Evolutionary conservation across 345 rosid genomes (phyloP).

Genomic region (Eucalyptus brandiana): DNA sequence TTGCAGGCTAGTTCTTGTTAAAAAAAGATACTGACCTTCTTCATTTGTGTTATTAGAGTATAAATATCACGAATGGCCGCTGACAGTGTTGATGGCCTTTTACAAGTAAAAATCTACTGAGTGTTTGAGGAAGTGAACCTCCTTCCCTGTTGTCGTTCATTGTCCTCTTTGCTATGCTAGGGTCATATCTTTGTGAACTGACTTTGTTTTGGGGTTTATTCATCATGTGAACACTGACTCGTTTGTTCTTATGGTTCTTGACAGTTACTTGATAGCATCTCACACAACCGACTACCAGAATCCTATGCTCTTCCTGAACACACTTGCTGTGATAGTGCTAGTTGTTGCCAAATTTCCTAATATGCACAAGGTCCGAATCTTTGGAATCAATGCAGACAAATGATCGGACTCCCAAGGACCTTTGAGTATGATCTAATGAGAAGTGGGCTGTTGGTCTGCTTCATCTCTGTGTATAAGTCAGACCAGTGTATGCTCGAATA

Average conservation of each 20-base stretch:
- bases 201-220: background rate
- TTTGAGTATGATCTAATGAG: background rate
- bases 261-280: slow-evolving; percentile 92
- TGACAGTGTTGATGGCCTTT: background rate
- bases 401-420: slow-evolving; percentile 3
- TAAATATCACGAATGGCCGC: background rate
- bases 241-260: background rate
- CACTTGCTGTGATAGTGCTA: slow-evolving; percentile 73
- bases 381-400: slow-evolving; percentile 84
- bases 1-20: background rate
- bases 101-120: background rate
- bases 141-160: background rate
- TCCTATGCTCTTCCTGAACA: slow-evolving; percentile 91
- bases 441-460: background rate
- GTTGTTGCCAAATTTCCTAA: slow-evolving; percentile 97
- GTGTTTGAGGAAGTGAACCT: background rate
- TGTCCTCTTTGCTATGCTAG: background rate
- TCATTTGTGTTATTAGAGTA: background rate
- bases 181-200: background rate
- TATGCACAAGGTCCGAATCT: slow-evolving; percentile 99
- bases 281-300: slow-evolving; percentile 92
- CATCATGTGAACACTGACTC: background rate
- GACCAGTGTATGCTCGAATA: background rate
- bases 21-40: background rate
- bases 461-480: background rate